Base-by-base conservation (phyloP, 1,284 basidiomycete species). In the Melampsora occidentalis region DNA sequence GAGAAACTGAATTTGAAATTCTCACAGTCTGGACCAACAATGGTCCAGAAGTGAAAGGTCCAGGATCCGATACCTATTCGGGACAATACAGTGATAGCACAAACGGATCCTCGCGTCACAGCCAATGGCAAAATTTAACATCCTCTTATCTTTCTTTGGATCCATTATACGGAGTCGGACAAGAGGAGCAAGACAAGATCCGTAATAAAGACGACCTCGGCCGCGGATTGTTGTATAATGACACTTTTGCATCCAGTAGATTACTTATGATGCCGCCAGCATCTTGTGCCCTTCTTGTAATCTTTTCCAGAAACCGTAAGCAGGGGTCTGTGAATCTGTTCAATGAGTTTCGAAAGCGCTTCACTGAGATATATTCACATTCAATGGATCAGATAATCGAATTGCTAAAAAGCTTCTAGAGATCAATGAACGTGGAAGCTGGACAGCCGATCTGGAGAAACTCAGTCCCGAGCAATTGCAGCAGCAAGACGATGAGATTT, bases 401-500 rank as follows among this genome's bases (percentile, higher is more conserved):
- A 35, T 76, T 48, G 73, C 73, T 12, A 16, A 48, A 33, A 76
- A 63, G 48, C 25, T 76, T 20, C 25, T 76, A 33, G 25, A 69
- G 31, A 48, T 76, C 6, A 76, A 76, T 35, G 73, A 76, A 59
- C 65, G 67, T 25, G 46, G 46, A 49, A 62, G 39, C 33, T 76
- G 73, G 73, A 49, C 48, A 28, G 42, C 65, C 22, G 53, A 69
- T 51, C 25, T 62, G 12, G 48, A 46, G n/a, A 2, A 88, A 85
- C 81, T 80, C 78, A 39, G 57, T 46, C 84, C 85, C 2, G 80
- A 87, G 28, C 84, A 82, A 3, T 82, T 82, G 22, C 81, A 84
- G 33, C 81, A 82, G 20, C 81, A 81, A 28, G 80, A 84, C 42
- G 88, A 90, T 68, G 90, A 91, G 80, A 86, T 93, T 69, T 93